A percentile compares a stretch with the other conserved stretches of the same genome.
Evolutionary conservation across 805 yeast species (phyloP).

Genomic region (Starmerella kuoi): DNA sequence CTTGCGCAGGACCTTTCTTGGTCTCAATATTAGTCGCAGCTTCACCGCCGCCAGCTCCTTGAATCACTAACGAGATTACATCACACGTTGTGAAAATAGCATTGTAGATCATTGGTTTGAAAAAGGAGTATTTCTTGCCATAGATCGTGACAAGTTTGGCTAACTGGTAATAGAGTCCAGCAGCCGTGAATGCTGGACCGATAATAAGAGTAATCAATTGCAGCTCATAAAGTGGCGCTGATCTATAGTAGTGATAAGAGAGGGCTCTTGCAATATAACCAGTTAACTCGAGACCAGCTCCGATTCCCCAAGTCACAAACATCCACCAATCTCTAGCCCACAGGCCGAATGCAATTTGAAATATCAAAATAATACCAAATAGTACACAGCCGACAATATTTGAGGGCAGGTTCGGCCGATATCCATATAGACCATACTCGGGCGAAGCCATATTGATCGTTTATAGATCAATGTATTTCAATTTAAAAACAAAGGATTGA

Average conservation of each 20-base stretch:
- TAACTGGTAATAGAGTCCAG: conserved; percentile 61
- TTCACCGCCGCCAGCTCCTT: conserved; percentile 63
- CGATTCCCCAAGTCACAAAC: conserved; percentile 43
- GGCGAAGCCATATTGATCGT: no score
- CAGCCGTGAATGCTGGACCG: conserved; percentile 78
- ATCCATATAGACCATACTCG: conserved; percentile 15
- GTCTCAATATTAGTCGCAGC: conserved; percentile 41
- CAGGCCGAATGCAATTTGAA: conserved; percentile 36
- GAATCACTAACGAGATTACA: conserved; percentile 48
- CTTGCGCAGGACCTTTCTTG: conserved; percentile 30
- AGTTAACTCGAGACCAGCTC: conserved; percentile 46
- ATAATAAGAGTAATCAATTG: conserved; percentile 61
- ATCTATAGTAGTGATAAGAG: conserved; percentile 28
- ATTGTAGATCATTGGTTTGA: conserved; percentile 50
- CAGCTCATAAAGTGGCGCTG: conserved; percentile 38
- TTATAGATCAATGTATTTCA: no score
- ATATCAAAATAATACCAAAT: conserved; percentile 38
- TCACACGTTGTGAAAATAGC: conserved; percentile 57
- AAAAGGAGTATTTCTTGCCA: conserved; percentile 41
- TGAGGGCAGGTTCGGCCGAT: conserved; percentile 41
- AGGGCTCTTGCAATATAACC: conserved; percentile 59
- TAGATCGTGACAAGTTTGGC: conserved; percentile 55
- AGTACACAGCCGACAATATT: conserved; percentile 46
- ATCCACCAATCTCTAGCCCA: conserved; percentile 54
- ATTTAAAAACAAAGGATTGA: no score